Evolutionary conservation across 805 yeast species (phyloP).

Genomic region (Komagataella phaffii): DNA sequence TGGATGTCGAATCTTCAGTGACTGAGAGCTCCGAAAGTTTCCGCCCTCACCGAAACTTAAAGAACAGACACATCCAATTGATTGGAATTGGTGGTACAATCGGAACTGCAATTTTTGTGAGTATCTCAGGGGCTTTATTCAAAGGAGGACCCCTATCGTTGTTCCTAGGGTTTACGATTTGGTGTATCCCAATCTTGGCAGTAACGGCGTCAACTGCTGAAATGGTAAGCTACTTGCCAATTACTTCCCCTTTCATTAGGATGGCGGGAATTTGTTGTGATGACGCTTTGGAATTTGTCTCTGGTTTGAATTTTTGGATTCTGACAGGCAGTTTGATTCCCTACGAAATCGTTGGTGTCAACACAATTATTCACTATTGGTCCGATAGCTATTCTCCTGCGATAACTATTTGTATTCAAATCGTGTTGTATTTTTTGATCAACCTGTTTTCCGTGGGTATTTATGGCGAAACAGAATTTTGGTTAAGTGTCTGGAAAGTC

Average conservation of each 20-base stretch:
- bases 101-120: slow-evolving; percentile 31
- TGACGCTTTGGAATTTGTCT: slow-evolving; percentile 28
- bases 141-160: slow-evolving; percentile 28
- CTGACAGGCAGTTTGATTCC: slow-evolving; percentile 34
- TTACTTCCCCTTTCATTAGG: slow-evolving; percentile 32
- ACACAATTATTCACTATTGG: slow-evolving; percentile 34
- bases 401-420: slow-evolving; percentile 27
- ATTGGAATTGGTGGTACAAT: slow-evolving; percentile 38
- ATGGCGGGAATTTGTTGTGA: slow-evolving; percentile 33
- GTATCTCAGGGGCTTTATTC: slow-evolving; percentile 24
- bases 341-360: slow-evolving; percentile 32
- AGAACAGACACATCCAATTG: slow-evolving; percentile 30
- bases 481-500: slow-evolving; percentile 29
- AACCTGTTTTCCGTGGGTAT: slow-evolving; percentile 28
- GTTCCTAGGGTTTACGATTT: slow-evolving; percentile 23
- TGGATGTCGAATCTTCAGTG: neutral
- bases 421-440: slow-evolving; percentile 25
- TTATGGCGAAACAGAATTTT: slow-evolving; percentile 37
- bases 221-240: slow-evolving; percentile 31
- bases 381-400: slow-evolving; percentile 30
- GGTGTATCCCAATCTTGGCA: slow-evolving; percentile 28
- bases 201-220: slow-evolving; percentile 31
- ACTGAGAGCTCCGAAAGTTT: neutral
- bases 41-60: slow-evolving; percentile 15
- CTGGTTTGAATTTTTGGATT: slow-evolving; percentile 39